These are phyloP conservation scores for Yarrowia yakushimensis DNA, from an alignment of 805 yeast species.

Conservation along the genomic window DNA sequence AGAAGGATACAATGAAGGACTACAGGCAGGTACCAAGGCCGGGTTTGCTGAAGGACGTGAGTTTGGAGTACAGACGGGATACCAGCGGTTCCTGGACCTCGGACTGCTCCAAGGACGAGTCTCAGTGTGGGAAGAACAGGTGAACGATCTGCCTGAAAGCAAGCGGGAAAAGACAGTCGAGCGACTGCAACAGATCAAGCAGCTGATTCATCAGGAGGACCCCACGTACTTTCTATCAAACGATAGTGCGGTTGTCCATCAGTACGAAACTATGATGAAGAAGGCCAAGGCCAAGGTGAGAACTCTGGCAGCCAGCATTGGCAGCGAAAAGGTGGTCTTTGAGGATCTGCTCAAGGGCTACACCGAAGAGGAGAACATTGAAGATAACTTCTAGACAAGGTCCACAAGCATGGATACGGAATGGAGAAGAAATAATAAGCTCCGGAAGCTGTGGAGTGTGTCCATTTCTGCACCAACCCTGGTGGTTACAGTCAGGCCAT, in stretches of 20 bases:
- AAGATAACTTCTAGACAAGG: constrained; percentile 31
- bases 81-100: constrained; percentile 47
- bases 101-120: constrained; percentile 64
- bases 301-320: constrained; percentile 43
- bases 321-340: constrained; percentile 35
- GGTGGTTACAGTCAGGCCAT: too few species aligned
- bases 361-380: constrained; percentile 37
- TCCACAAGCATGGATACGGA: too few species aligned
- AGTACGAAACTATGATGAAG: constrained; percentile 49
- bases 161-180: constrained; percentile 24
- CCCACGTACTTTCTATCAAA: constrained; percentile 43
- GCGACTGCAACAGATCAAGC: constrained; percentile 21
- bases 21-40: constrained; percentile 52
- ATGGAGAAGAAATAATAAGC: too few species aligned
- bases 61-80: constrained; percentile 56
- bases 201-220: constrained; percentile 33
- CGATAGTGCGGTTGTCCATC: constrained; percentile 54
- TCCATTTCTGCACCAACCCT: too few species aligned
- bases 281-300: constrained; percentile 63
- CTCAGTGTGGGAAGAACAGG: constrained; percentile 35
- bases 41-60: constrained; percentile 77
- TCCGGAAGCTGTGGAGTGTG: too few species aligned
- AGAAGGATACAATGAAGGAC: constrained; percentile 72
- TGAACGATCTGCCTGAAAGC: constrained; percentile 21
- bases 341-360: constrained; percentile 39